Base-by-base conservation (phyloP, 805 yeast species). In the Ogataea philodendri region DNA sequence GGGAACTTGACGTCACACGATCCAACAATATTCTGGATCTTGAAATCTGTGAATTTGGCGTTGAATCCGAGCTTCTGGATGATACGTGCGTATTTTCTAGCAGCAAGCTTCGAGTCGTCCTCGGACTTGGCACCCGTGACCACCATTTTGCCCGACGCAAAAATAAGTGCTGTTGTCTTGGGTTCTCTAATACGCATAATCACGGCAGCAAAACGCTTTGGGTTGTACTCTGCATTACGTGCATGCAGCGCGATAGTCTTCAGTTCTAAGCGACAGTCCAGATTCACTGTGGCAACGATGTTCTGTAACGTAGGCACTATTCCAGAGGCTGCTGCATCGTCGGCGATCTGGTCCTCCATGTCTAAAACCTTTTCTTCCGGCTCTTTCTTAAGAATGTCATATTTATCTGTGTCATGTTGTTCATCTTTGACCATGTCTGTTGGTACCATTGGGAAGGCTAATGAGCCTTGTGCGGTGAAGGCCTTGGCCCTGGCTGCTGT, bases 181-280 rank as follows among this genome's bases (percentile, higher is more conserved):
- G 98, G 98, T 62, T 93, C 98, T 65, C 98, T 78, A 52, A 93
- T 93, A 73, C 98, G 85, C 98, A 93, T 93, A 52, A 93, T 93
- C 32, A 93, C 98, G 41, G 98, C 98, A 9, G 98, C 98, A 69
- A 93, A 93, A 70, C 98, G 95, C 56, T 84, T 87, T 33, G 98
- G 98, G 55, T 93, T 93, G 66, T 93, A 93, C 62, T 93, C 98
- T 22, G 98, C 98, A 65, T 93, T 93, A 75, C 98, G 87, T 3
- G 97, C 97, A 64, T 93, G 98, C 44, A 93, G 70, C 1, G 98
- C 98, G 58, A 93, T 94, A 13, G 98, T 93, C 59, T 93, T 93
- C 61, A 93, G 75, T 63, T 93, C 98, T 51, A 93, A 69, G 45
- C 97, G 81, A 63, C 98, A 93, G 49, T 93, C 97, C 59, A 93